Evolutionary conservation across 176 grass and related monocot species (phyloP).

Genomic region (Olyra latifolia): DNA sequence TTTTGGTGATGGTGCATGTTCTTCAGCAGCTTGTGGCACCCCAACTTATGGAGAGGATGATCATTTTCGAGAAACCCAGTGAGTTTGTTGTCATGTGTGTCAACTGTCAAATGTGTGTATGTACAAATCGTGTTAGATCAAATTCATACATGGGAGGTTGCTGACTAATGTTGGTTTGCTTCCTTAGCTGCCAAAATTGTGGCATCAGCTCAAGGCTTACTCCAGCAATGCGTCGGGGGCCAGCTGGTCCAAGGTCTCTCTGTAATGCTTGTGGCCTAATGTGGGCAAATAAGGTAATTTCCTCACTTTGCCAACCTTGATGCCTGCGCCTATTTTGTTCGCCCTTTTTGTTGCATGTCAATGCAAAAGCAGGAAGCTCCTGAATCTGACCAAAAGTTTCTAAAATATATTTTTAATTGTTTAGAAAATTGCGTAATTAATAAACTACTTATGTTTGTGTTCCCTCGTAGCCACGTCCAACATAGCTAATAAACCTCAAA

Average conservation of each 20-base stretch:
- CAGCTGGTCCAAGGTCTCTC: constrained; percentile 65
- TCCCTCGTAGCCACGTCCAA: constrained; percentile 1
- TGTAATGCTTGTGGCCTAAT: constrained; percentile 72
- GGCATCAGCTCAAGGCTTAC: constrained; percentile 60
- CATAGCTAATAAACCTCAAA: not conserved
- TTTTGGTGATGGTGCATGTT: constrained; percentile 43
- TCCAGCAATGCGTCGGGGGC: constrained; percentile 70
- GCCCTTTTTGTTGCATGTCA: not conserved
- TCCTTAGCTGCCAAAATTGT: constrained; percentile 71
- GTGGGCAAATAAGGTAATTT: constrained; percentile 71
- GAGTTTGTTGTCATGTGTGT: constrained; percentile 39
- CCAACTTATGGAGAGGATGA: constrained; percentile 36
- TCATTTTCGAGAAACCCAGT: constrained; percentile 51
- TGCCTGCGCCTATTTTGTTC: constrained; percentile 3
- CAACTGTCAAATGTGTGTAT: constrained; percentile 4
- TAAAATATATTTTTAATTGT: not conserved
- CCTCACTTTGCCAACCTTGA: constrained; percentile 15
- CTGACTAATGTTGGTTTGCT: constrained; percentile 33
- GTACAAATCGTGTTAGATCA: constrained; percentile 21
- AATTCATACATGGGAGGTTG: no score
- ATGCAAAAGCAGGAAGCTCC: not conserved
- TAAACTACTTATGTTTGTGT: constrained; percentile 4
- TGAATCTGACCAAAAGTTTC: not conserved
- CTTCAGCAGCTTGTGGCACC: constrained; percentile 42
- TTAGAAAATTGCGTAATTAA: constrained; percentile 5